phyloP scores from a whole-genome alignment of 805 yeast species.

The Candida verbasci region DNA sequence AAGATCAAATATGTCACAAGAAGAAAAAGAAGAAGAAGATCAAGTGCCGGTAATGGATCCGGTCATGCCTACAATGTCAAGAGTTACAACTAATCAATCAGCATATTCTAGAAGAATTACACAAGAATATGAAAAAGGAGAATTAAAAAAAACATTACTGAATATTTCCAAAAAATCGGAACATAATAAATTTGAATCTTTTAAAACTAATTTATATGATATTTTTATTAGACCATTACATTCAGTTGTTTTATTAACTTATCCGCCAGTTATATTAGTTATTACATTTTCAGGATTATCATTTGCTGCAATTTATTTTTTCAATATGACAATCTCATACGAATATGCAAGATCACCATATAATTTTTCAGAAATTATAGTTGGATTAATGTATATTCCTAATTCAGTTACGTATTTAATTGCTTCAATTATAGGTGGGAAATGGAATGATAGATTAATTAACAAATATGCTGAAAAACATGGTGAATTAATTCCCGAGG shows the following conservation, averaged over 20 bases:
- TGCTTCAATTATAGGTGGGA: constrained; percentile 78
- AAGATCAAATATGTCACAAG: too few relatives aligned
- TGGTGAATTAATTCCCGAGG: constrained; percentile 70
- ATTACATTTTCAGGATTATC: constrained; percentile 65
- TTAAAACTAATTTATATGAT: constrained; percentile 36
- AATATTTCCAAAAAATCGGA: neutral
- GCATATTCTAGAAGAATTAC: constrained; percentile 24
- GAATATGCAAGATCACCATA: constrained; percentile 64
- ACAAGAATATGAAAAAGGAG: constrained; percentile 19
- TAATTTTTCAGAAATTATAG: constrained; percentile 57
- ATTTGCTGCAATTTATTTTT: constrained; percentile 65
- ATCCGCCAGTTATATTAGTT: constrained; percentile 72
- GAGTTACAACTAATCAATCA: constrained; percentile 32
- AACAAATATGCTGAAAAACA: constrained; percentile 47
- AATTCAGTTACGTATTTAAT: constrained; percentile 73
- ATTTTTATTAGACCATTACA: constrained; percentile 56
- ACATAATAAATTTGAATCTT: constrained; percentile 2
- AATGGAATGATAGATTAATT: constrained; percentile 66
- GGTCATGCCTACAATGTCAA: constrained; percentile 33
- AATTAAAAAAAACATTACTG: constrained; percentile 12
- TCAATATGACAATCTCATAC: constrained; percentile 69
- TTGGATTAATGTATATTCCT: constrained; percentile 78
- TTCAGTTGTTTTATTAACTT: constrained; percentile 54
- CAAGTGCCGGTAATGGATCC: constrained; percentile 37
- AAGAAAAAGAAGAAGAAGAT: constrained; percentile 11